Evolutionary conservation across 164 flowering plant genomes (phyloP).

Genomic region (Santalum album): DNA sequence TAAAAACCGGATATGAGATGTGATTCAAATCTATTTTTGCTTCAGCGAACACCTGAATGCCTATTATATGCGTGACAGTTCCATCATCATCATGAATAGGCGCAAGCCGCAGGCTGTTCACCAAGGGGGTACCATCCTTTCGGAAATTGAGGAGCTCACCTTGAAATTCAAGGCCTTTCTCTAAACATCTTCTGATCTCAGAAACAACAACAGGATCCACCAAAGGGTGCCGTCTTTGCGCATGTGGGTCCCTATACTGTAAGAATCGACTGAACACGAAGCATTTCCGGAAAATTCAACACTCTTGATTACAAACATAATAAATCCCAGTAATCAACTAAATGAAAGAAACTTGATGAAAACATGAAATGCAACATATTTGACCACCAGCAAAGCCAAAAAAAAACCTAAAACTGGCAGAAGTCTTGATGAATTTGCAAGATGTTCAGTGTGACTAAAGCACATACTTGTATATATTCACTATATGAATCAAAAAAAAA

Average conservation of each 20-base stretch:
- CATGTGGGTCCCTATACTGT: slow-evolving; percentile 68
- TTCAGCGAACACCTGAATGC: slow-evolving; percentile 67
- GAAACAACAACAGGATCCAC: slow-evolving; percentile 83
- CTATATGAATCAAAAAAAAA: too few species aligned
- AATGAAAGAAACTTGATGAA: background rate
- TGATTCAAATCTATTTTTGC: slow-evolving; percentile 58
- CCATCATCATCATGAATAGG: slow-evolving; percentile 76
- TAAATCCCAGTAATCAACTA: background rate
- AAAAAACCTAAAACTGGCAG: too few species aligned
- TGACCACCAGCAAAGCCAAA: too few species aligned
- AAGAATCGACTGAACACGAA: slow-evolving; percentile 58
- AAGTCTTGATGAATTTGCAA: too few species aligned
- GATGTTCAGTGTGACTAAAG: too few species aligned
- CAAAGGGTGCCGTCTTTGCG: slow-evolving; percentile 78
- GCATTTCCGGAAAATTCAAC: background rate
- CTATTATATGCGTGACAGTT: slow-evolving; percentile 64
- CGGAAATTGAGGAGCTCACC: slow-evolving; percentile 82
- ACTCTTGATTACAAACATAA: background rate
- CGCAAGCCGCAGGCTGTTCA: slow-evolving; percentile 58
- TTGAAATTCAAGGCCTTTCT: slow-evolving; percentile 66
- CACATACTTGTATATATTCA: too few species aligned
- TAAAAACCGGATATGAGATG: slow-evolving; percentile 75
- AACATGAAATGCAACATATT: background rate
- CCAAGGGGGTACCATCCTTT: slow-evolving; percentile 77
- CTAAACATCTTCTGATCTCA: slow-evolving; percentile 71